Evolutionary conservation across 2,329 filamentous ascomycete species (phyloP).

Genomic region (Phialocephala sp.): DNA sequence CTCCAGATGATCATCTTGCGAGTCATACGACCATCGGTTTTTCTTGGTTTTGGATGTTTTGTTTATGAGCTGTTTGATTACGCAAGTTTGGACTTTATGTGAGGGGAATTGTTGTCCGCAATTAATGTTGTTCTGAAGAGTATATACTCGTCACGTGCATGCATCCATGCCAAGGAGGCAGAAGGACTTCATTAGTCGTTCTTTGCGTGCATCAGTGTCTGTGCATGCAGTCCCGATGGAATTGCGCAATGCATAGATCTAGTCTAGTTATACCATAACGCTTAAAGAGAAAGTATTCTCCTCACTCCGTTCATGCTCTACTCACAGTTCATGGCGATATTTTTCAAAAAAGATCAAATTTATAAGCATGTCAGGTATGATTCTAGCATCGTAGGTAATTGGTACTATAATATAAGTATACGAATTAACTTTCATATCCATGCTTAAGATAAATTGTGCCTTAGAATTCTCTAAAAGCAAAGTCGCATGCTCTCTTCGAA

Average conservation of each 20-base stretch:
- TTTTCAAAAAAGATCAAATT: too few relatives aligned
- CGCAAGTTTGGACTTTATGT: background rate
- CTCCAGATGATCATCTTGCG: background rate
- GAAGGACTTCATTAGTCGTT: background rate
- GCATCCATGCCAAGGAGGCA: background rate
- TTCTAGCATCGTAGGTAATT: background rate
- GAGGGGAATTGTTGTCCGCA: background rate
- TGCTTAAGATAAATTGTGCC: background rate
- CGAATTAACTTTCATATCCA: background rate
- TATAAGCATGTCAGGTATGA: too few relatives aligned
- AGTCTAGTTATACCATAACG: background rate
- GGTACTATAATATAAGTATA: background rate
- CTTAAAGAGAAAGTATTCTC: background rate
- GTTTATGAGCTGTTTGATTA: background rate
- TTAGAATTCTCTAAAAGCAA: background rate
- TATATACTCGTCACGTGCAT: constrained; percentile 1
- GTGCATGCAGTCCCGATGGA: background rate
- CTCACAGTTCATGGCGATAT: background rate
- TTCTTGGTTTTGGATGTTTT: background rate
- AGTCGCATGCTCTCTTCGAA: background rate
- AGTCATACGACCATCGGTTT: constrained; percentile 3
- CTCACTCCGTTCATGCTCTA: background rate
- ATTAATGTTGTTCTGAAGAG: background rate
- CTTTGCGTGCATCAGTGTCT: background rate
- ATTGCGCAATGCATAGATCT: background rate